Percentiles rank a stretch among this genome's conserved stretches.
Evolutionary conservation across 2,329 filamentous ascomycete genomes (phyloP).

Genomic region (Colletotrichum sp.): DNA sequence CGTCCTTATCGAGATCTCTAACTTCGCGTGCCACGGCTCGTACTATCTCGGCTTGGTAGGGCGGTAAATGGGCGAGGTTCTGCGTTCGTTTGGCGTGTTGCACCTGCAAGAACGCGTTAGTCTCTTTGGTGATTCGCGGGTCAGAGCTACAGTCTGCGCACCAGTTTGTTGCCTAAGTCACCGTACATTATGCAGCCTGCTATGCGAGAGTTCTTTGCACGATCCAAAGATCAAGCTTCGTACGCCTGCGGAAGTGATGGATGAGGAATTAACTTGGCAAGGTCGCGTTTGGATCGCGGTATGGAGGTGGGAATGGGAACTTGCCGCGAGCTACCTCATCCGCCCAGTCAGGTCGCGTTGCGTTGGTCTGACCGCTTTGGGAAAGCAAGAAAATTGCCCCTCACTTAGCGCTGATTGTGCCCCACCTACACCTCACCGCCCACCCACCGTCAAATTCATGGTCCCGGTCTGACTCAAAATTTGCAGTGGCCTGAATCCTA

Average conservation of each 20-base stretch:
- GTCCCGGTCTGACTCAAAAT: background rate
- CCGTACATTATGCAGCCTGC: constrained; percentile 74
- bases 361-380: constrained; percentile 15
- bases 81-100: constrained; percentile 96
- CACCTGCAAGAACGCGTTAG: constrained; percentile 61
- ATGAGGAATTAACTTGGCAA: background rate
- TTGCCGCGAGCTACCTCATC: background rate
- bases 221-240: background rate
- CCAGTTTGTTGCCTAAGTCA: constrained; percentile 85
- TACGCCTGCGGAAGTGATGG: background rate
- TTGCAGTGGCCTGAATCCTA: background rate
- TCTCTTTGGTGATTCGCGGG: background rate
- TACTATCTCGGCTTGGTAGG: constrained; percentile 91
- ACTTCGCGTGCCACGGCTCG: constrained; percentile 89
- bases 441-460: background rate
- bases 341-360: background rate
- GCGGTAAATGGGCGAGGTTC: constrained; percentile 82
- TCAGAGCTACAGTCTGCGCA: constrained; percentile 39
- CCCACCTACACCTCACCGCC: constrained; percentile 14
- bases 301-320: background rate
- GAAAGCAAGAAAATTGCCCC: constrained; percentile 6
- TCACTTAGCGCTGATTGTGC: constrained; percentile 13
- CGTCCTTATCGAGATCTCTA: constrained; percentile 89
- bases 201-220: background rate
- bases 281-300: background rate